A percentile compares a stretch with the other conserved stretches of the same genome.
phyloP scores from a whole-genome alignment of 305 asterid species.

The Fraxinus nigra region DNA sequence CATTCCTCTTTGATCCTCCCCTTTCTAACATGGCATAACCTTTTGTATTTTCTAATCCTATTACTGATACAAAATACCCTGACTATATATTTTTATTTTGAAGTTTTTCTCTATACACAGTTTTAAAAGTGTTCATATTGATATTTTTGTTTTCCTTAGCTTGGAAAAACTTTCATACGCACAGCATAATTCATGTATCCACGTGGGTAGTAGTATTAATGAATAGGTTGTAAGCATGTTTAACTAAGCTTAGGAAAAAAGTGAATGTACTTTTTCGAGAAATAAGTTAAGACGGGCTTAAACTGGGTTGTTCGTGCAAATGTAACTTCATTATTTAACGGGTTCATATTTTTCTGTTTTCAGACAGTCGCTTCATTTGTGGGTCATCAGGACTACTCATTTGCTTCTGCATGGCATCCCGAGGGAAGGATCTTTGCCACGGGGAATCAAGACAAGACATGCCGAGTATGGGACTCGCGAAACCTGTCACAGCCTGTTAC shows the following conservation, averaged over 20 bases:
- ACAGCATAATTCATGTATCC: neutral
- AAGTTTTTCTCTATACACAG: neutral
- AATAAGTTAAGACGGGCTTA: neutral
- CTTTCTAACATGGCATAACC: neutral
- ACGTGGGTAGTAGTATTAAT: neutral
- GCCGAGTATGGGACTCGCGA: constrained; percentile 73
- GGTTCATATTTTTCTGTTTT: neutral
- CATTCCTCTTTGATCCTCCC: neutral
- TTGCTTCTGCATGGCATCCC: constrained; percentile 85
- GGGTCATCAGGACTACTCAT: constrained; percentile 76
- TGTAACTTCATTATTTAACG: neutral
- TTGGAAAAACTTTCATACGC: neutral
- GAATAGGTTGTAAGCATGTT: neutral
- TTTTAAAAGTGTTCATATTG: neutral
- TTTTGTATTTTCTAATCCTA: neutral
- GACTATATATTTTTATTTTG: neutral
- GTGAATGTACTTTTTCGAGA: neutral
- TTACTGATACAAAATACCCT: neutral
- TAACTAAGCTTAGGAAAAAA: neutral
- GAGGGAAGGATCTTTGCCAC: constrained; percentile 65
- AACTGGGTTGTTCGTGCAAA: neutral
- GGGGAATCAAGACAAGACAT: constrained; percentile 78
- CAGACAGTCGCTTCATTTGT: constrained; percentile 59
- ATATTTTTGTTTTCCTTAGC: neutral
- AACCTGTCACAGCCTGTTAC: constrained; percentile 47